These are phyloP conservation scores for Candida dendrica DNA, from an alignment of 805 yeast genomes.

Conservation along the genomic window DNA sequence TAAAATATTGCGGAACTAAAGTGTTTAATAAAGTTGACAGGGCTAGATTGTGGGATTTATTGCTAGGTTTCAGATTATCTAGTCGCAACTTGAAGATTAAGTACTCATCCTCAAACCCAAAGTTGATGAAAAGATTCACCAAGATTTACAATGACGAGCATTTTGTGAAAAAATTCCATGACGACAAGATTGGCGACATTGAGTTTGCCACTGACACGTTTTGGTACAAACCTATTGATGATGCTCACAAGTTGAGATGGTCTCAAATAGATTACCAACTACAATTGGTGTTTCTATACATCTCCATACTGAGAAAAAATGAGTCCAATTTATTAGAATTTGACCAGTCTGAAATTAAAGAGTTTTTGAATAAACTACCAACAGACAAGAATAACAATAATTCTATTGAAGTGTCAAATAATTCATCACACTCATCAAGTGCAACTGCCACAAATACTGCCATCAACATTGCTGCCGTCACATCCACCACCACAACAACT, in stretches of 20 bases:
- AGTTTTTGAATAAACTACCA: conserved; percentile 51
- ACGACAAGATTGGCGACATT: conserved; percentile 1
- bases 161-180: conserved; percentile 3
- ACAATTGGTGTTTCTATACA: conserved; percentile 65
- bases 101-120: conserved; percentile 8
- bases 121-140: conserved; percentile 12
- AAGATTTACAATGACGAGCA: conserved; percentile 12
- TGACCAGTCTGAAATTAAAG: conserved; percentile 85
- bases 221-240: conserved; percentile 15
- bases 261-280: conserved; percentile 67
- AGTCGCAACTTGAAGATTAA: conserved; percentile 15
- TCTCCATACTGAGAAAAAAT: conserved; percentile 75
- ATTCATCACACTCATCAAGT: no score
- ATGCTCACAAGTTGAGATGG: conserved; percentile 34
- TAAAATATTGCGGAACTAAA: conserved; percentile 83
- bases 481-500: background rate
- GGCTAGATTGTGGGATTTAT: conserved; percentile 84
- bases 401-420: conserved; percentile 4
- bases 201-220: conserved; percentile 8
- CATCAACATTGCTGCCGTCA: no score
- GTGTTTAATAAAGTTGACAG: conserved; percentile 76
- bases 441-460: no score
- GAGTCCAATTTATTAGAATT: conserved; percentile 75
- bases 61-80: conserved; percentile 67
- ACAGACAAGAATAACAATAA: conserved; percentile 1